A percentile compares a stretch with the other conserved stretches of the same genome.
phyloP scores from a whole-genome alignment of 2,329 filamentous ascomycete genomes.

The Trichoderma sp. region DNA sequence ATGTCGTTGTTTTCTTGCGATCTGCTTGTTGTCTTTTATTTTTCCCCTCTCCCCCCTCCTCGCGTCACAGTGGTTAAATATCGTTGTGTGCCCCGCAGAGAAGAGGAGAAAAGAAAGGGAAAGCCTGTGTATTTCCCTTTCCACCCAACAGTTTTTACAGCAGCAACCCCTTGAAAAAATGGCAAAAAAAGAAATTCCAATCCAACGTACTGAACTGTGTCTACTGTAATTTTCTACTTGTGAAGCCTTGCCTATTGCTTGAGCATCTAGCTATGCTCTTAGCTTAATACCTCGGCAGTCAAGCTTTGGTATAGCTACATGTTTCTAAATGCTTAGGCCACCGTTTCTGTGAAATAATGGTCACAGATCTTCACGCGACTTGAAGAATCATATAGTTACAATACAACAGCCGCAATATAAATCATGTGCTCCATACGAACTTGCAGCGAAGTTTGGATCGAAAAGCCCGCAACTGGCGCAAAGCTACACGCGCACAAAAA shows the following conservation, averaged over 20 bases:
- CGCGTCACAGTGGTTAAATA: slow-evolving; percentile 20
- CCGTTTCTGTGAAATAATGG: neutral
- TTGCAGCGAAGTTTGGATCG: neutral
- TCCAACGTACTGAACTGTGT: neutral
- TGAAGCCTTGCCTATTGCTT: neutral
- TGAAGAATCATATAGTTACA: neutral
- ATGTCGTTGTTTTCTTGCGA: slow-evolving; percentile 28
- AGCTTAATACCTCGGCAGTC: neutral
- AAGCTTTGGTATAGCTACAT: neutral
- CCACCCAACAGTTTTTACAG: slow-evolving; percentile 8
- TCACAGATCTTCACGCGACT: neutral
- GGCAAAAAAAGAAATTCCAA: slow-evolving; percentile 26
- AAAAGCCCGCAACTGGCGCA: neutral
- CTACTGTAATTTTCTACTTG: neutral
- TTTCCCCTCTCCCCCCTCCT: slow-evolving; percentile 14
- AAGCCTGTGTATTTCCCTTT: slow-evolving; percentile 21
- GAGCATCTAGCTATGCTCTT: neutral
- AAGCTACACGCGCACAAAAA: neutral
- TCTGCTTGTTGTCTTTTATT: slow-evolving; percentile 26
- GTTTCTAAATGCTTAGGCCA: neutral
- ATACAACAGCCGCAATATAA: neutral
- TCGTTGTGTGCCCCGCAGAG: slow-evolving; percentile 23
- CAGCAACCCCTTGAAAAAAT: slow-evolving; percentile 24
- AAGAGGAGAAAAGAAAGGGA: slow-evolving; percentile 5
- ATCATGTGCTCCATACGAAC: neutral